Conservation (phyloP, 1,284 basidiomycete genomes). For the Sphaerobolus stellatus region DNA sequence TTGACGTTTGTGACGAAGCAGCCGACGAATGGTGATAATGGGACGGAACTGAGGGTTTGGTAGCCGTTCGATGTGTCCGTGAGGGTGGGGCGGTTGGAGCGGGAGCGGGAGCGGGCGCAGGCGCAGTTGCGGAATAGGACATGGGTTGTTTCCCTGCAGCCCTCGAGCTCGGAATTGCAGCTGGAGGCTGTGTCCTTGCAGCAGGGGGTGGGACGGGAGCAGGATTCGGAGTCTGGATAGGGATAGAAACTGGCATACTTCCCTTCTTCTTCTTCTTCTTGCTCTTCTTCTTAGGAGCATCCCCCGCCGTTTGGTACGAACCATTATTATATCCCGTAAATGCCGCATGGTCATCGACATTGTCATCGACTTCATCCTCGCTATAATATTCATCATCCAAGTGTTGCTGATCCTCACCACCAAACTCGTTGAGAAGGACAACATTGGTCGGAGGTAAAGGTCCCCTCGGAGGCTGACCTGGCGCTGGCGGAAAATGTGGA, state of each 20-base stretch:
- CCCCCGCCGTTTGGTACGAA: constrained; percentile 17
- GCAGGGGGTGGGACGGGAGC: constrained; percentile 24
- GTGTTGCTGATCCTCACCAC: constrained; percentile 46
- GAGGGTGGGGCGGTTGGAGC: constrained; percentile 29
- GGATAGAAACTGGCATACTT: constrained; percentile 20
- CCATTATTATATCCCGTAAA: constrained; percentile 13
- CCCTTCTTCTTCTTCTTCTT: constrained; percentile 34
- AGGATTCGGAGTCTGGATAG: constrained; percentile 8
- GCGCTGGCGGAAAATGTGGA: constrained; percentile 34
- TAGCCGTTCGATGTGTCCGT: constrained; percentile 32
- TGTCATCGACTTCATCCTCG: constrained; percentile 46
- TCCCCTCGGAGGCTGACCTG: constrained; percentile 31
- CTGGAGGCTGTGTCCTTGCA: constrained; percentile 29
- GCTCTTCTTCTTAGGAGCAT: constrained; percentile 40
- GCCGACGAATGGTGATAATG: constrained; percentile 70
- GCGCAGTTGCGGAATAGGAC: constrained; percentile 43
- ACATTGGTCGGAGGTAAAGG: constrained; percentile 39
- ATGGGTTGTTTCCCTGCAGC: constrained; percentile 79
- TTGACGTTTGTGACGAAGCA: constrained; percentile 62
- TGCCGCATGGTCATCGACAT: constrained; percentile 40
- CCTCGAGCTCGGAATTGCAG: constrained; percentile 55
- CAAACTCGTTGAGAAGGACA: constrained; percentile 46
- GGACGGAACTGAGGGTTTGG: constrained; percentile 60
- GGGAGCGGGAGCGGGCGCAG: constrained; percentile 26
- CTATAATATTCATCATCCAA: constrained; percentile 45